Base-by-base conservation (phyloP, 257 asterid species). In the Forsythia viridissima region DNA sequence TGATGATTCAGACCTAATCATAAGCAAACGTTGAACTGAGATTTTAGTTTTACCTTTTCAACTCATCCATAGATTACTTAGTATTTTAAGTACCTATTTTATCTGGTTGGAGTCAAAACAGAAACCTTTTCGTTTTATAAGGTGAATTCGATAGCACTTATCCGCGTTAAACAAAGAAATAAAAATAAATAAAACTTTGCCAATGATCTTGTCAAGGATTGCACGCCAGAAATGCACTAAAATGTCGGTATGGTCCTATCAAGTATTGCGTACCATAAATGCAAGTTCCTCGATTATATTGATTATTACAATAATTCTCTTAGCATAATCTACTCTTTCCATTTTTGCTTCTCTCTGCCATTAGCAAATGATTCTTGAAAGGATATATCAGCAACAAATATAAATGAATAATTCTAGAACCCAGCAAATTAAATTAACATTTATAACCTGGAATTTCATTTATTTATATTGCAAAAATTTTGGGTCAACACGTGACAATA, bases 381-480 rank as follows among this genome's bases (percentile, higher is more conserved):
- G 21, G 66, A 57, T n/a, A 16, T 18, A 57, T n/a, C 66, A 57
- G 66, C 30, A n/a, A 2, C 67, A 59, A 20, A 59, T 21, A 59
- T 20, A 55, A 55, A 6, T 2, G 24, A 21, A 55, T 55, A 55
- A 16, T 6, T n/a, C 24, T 1, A 15, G 24, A 55, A 55, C 30
- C 65, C 65, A 55, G 65, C 21, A 55, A n/a, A 55, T 4, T 55
- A n/a, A 55, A 15, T 7, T 55, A 55, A 7, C 21, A 59, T 20
- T 59, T n/a, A 6, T n/a, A 59, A 59, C 67, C 6, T 0, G 67
- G 67, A 21, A 55, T 8, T 7, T 59, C 11, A 69, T 44, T 81
- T 84, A 70, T 63, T 79, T 81, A 57, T 42, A 52, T 42, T 48
- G 80, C 78, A 77, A 78, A 74, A 78, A 40, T 74, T n/a, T 67